Conservation (phyloP, 2,329 filamentous ascomycete species). For the Sclerotinia sclerotiorum region DNA sequence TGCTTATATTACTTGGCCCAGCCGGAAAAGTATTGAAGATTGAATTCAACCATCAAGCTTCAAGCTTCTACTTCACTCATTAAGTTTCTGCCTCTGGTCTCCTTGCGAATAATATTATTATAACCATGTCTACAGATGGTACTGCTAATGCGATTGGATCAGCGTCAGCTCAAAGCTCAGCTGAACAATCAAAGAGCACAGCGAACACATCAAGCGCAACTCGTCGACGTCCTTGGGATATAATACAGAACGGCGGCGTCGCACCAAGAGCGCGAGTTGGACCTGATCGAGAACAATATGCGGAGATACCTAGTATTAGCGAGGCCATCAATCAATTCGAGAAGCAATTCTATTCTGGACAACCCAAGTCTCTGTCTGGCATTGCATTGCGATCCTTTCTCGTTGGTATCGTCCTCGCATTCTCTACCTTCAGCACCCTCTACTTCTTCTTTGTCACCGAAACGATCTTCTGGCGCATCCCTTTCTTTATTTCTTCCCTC, state of each 20-base stretch:
- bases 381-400: conserved; percentile 42
- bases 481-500: conserved; percentile 68
- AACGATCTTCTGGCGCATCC: conserved; percentile 54
- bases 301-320: conserved; percentile 28
- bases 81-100: not conserved
- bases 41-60: conserved; percentile 1
- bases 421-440: conserved; percentile 33
- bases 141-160: conserved; percentile 8
- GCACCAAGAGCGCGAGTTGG: conserved; percentile 12
- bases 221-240: conserved; percentile 23
- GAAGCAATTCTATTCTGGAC: conserved; percentile 34
- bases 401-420: conserved; percentile 36
- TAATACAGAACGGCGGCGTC: conserved; percentile 25
- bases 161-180: not conserved
- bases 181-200: not conserved
- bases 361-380: conserved; percentile 41
- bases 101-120: not conserved
- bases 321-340: conserved; percentile 34
- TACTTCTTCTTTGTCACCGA: conserved; percentile 29
- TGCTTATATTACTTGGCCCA: conserved; percentile 2
- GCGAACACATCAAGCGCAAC: not conserved
- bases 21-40: conserved; percentile 4
- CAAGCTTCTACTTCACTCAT: not conserved
- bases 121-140: conserved; percentile 9
- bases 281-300: conserved; percentile 13